These are phyloP conservation scores for Picochlorum sp. DNA, from an alignment of 139 green algal species.

Conservation along the genomic window DNA sequence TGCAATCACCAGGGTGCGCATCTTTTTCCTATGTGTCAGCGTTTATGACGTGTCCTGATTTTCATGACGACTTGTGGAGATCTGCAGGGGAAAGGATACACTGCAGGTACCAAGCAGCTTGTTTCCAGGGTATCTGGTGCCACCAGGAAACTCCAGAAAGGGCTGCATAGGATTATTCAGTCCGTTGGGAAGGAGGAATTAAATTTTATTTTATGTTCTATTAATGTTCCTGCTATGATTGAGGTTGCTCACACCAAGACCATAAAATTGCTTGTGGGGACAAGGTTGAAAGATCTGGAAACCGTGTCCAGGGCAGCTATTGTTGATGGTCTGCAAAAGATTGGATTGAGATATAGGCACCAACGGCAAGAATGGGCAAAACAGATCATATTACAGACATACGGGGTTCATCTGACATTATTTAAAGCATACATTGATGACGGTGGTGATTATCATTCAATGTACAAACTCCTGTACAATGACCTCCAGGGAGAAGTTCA, in stretches of 20 bases:
- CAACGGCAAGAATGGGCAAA: constrained; percentile 29
- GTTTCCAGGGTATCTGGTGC: constrained; percentile 19
- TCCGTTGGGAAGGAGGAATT: constrained; percentile 23
- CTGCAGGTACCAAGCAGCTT: constrained; percentile 31
- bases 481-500: constrained; percentile 45
- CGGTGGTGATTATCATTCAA: constrained; percentile 48
- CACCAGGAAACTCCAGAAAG: constrained; percentile 15
- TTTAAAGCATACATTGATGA: constrained; percentile 48
- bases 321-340: constrained; percentile 48
- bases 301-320: constrained; percentile 34
- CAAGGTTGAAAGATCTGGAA: constrained; percentile 25
- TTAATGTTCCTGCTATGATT: constrained; percentile 38
- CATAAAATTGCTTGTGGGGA: constrained; percentile 26
- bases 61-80: not conserved
- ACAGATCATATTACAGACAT: constrained; percentile 35
- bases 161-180: constrained; percentile 22
- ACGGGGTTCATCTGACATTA: constrained; percentile 39
- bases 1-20: constrained; percentile 19
- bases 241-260: constrained; percentile 24
- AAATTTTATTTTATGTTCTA: constrained; percentile 41
- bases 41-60: not conserved
- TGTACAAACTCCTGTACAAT: constrained; percentile 50
- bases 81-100: constrained; percentile 27
- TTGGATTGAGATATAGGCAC: constrained; percentile 41
- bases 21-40: not conserved